phyloP scores from a whole-genome alignment of 192 early-diverging fungal genomes.

The Funneliformis geosporum region DNA sequence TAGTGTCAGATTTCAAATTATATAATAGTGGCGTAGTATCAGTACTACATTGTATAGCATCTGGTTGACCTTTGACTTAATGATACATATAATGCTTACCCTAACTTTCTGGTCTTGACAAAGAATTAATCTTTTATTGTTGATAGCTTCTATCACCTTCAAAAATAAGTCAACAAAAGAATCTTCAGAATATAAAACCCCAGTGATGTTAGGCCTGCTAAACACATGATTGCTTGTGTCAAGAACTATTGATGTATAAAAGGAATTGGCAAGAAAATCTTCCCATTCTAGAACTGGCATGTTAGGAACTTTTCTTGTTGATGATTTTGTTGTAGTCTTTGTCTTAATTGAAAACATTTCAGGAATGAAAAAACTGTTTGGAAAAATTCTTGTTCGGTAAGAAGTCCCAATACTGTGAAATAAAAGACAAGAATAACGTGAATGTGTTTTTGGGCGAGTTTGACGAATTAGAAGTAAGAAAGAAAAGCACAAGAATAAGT shows the following conservation, averaged over 20 bases:
- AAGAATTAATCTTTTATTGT: constrained; percentile 25
- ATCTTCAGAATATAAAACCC: not conserved
- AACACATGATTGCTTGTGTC: not conserved
- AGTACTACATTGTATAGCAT: constrained; percentile 27
- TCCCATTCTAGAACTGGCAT: constrained; percentile 13
- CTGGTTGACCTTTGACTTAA: constrained; percentile 11
- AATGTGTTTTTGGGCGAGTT: too few species aligned
- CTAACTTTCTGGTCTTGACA: not conserved
- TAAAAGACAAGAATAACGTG: too few species aligned
- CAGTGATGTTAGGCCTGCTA: constrained; percentile 5
- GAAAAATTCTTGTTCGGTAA: constrained; percentile 22
- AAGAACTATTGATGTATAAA: not conserved
- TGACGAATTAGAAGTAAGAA: too few species aligned
- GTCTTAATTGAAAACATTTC: not conserved
- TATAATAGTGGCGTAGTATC: not conserved
- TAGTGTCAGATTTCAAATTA: not conserved
- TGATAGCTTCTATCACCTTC: not conserved
- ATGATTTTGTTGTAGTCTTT: not conserved
- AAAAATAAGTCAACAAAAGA: constrained; percentile 17
- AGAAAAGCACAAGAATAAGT: too few species aligned
- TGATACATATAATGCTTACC: constrained; percentile 3
- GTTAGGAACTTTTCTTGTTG: constrained; percentile 20
- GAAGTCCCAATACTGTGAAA: not conserved
- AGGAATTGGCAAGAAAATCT: constrained; percentile 19
- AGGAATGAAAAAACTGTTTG: constrained; percentile 18